These are phyloP conservation scores for Ceratocystis eucalypticola DNA, from an alignment of 2,329 filamentous ascomycete species.

Conservation along the genomic window DNA sequence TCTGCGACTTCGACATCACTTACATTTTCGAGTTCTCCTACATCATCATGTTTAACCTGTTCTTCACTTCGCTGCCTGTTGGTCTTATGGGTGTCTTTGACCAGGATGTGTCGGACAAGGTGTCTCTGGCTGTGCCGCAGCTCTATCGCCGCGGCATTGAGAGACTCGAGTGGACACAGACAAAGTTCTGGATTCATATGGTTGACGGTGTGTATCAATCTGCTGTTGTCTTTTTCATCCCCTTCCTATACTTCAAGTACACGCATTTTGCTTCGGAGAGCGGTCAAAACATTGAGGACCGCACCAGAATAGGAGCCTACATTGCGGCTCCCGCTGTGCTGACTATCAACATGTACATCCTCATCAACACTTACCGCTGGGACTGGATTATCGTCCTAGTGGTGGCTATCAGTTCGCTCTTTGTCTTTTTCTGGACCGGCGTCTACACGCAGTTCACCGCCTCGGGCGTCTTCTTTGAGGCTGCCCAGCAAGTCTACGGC, in stretches of 20 bases:
- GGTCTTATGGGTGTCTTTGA: slow-evolving; percentile 94
- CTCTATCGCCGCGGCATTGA: slow-evolving; percentile 93
- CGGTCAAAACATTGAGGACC: slow-evolving; percentile 65
- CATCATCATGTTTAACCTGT: slow-evolving; percentile 89
- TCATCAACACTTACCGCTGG: slow-evolving; percentile 96
- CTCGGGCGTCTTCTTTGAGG: slow-evolving; percentile 53
- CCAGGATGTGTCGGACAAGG: slow-evolving; percentile 88
- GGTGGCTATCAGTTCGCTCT: slow-evolving; percentile 64
- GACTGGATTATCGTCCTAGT: slow-evolving; percentile 90
- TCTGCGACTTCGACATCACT: slow-evolving; percentile 88
- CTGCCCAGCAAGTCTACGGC: slow-evolving; percentile 65
- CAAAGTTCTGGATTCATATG: slow-evolving; percentile 98
- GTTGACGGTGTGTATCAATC: slow-evolving; percentile 89
- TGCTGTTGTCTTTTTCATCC: slow-evolving; percentile 82
- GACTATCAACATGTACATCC: slow-evolving; percentile 84
- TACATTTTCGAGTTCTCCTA: slow-evolving; percentile 98
- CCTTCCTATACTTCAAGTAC: slow-evolving; percentile 56
- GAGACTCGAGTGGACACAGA: slow-evolving; percentile 87
- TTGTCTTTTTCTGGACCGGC: slow-evolving; percentile 94
- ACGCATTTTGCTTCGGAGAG: slow-evolving; percentile 57
- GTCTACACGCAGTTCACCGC: slow-evolving; percentile 50
- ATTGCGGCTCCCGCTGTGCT: slow-evolving; percentile 73
- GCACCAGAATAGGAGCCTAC: slow-evolving; percentile 73
- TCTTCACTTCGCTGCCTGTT: slow-evolving; percentile 89
- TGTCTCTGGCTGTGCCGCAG: slow-evolving; percentile 87